Evolutionary conservation across 2,329 filamentous ascomycete genomes (phyloP).

Genomic region (Beauveria sp.): DNA sequence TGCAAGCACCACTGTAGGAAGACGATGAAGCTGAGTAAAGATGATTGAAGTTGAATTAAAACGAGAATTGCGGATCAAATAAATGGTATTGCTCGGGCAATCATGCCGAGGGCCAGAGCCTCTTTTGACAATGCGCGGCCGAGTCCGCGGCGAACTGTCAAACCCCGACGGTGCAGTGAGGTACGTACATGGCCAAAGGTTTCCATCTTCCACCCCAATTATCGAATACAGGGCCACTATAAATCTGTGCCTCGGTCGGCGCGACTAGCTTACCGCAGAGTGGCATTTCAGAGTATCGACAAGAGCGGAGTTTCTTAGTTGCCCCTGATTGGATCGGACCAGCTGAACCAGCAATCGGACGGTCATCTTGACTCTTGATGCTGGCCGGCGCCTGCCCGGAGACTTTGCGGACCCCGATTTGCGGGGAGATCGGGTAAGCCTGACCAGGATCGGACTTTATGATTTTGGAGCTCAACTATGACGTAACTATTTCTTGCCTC

Average conservation of each 20-base stretch:
- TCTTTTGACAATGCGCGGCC: no score
- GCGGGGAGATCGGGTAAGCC: not conserved
- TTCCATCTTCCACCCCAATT: no score
- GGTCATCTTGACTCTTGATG: not conserved
- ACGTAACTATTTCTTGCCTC: not conserved
- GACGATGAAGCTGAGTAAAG: no score
- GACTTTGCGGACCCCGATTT: not conserved
- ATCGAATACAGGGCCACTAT: no score
- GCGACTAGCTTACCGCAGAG: not conserved
- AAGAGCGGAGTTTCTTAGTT: not conserved
- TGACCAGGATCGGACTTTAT: not conserved
- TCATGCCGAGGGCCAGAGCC: no score
- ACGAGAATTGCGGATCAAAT: no score
- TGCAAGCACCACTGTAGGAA: not conserved
- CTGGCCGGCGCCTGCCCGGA: not conserved
- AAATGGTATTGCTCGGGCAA: no score
- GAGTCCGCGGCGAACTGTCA: no score
- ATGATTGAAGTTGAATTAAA: no score
- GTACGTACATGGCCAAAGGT: no score
- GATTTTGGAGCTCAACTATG: no score
- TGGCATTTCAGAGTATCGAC: not conserved
- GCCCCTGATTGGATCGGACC: not conserved
- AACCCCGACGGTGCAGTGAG: no score
- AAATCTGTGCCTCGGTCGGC: not conserved
- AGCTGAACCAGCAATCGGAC: not conserved